phyloP scores from a whole-genome alignment of 805 yeast species.

The Candida stauntonica region DNA sequence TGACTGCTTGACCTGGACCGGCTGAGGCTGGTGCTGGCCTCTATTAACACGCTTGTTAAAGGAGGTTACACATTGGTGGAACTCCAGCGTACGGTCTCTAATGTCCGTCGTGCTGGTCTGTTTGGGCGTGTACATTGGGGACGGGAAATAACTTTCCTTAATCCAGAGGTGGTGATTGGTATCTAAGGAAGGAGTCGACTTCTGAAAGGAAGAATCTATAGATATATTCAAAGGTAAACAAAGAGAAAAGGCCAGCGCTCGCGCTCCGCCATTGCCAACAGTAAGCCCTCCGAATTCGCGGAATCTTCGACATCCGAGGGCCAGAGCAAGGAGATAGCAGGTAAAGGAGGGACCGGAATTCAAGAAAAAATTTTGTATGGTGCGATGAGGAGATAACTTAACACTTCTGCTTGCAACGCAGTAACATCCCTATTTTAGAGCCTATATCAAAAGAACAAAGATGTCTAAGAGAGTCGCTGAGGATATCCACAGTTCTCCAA shows the following conservation, averaged over 20 bases:
- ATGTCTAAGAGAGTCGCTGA: constrained; percentile 30
- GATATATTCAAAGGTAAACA: background rate
- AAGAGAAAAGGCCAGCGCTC: background rate
- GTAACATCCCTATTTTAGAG: no score
- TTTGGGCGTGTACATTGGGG: constrained; percentile 12
- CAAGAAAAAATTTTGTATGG: background rate
- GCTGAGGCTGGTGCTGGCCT: constrained; percentile 15
- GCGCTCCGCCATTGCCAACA: no score
- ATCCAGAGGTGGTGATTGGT: no score
- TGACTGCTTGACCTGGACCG: constrained; percentile 18
- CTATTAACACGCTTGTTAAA: constrained; percentile 56
- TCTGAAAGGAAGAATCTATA: no score
- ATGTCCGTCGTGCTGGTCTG: constrained; percentile 25
- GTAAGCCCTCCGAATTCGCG: no score
- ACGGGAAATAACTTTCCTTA: no score
- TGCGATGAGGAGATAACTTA: background rate
- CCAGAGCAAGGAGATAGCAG: background rate
- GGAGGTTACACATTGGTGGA: constrained; percentile 83
- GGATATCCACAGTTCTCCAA: constrained; percentile 10
- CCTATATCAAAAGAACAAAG: no score
- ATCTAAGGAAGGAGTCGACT: no score
- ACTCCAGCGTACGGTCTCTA: constrained; percentile 88
- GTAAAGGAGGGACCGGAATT: background rate
- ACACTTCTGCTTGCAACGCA: no score
- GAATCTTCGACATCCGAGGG: background rate